Evolutionary conservation across 2,329 filamentous ascomycete genomes (phyloP), one percentile per base, ranked within the genome.

Genomic region (Fusarium vanettenii): DNA sequence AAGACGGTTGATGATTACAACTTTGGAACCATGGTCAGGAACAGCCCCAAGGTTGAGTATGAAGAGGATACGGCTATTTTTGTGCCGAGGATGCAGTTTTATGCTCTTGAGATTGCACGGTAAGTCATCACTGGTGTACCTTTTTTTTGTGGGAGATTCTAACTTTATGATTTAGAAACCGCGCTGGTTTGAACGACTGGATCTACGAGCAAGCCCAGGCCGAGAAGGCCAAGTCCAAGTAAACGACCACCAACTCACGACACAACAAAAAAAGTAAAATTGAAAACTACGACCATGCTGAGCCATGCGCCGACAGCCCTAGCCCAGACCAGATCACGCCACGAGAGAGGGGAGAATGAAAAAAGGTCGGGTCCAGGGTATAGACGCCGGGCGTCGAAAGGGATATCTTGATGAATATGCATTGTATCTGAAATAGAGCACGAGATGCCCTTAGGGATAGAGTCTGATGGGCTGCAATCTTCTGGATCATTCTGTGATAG

Each of bases 1-100:
- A 95, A 97, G 85, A 96, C 90, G 85, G 88, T 99, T n/a, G 93
- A 97, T 74, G 97, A 99, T 85, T 99, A 92, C 88, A 99, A 98
- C 87, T 99, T 98, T 84, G 97, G 97, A 66, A 98, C 97, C 37
- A 95, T 99, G 89, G 83, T 99, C 79, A 91, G 97, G 67, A 89
- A 90, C 67, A 94, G 90, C 80, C 89, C 95, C 41, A 94, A 93
- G 79, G 91, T 84, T 63, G 96, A 98, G 84, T 98, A 99, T 82
- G 94, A 92, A 63, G 88, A 97, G 85, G 88, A 97, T 66, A 94
- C 93, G 64, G 98, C 95, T 4, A 98, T 99, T 63, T 98, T 99
- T 79, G 88, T 90, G 7, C 89, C 89, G 37, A 84, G 89, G 31
- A 89, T 89, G 85, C 87, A 89, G 79, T 89, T 89, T 69, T 85